These are phyloP conservation scores for Castanea sativa DNA, from an alignment of 306 rosid species.

Conservation along the genomic window DNA sequence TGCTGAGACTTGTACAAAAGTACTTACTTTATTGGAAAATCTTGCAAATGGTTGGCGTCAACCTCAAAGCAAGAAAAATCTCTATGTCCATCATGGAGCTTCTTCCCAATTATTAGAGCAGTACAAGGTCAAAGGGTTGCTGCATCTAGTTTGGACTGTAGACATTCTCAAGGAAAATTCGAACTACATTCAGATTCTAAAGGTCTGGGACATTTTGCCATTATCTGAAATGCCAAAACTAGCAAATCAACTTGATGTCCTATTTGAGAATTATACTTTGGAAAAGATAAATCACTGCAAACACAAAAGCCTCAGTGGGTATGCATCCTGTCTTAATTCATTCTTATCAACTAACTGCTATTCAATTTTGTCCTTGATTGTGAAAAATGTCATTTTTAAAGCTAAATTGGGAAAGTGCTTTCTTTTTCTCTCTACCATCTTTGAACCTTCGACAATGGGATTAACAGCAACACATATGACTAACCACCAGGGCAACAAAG, in stretches of 20 bases:
- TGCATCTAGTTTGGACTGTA: conserved; percentile 30
- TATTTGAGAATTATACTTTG: conserved; percentile 7
- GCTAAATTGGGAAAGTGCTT: too few relatives aligned
- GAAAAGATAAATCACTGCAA: conserved; percentile 24
- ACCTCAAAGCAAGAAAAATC: neutral
- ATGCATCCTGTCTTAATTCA: neutral
- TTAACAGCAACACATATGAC: neutral
- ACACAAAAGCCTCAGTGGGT: conserved; percentile 13
- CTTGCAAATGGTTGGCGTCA: conserved; percentile 9
- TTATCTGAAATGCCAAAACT: neutral
- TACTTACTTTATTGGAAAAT: neutral
- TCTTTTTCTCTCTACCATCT: too few relatives aligned
- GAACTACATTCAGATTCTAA: conserved; percentile 19
- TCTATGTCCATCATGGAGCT: neutral
- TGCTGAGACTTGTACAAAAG: neutral
- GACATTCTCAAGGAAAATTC: conserved; percentile 22
- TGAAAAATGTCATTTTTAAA: too few relatives aligned
- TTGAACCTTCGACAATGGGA: too few relatives aligned
- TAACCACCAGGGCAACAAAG: too few relatives aligned
- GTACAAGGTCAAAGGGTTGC: conserved; percentile 15
- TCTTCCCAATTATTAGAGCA: conserved; percentile 29
- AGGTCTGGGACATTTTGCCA: conserved; percentile 27
- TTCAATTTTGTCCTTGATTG: too few relatives aligned
- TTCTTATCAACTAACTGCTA: neutral
- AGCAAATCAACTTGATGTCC: conserved; percentile 13